Evolutionary conservation across 345 rosid genomes (phyloP), one percentile per base, ranked within the genome.

Genomic region (Populus nigra): DNA sequence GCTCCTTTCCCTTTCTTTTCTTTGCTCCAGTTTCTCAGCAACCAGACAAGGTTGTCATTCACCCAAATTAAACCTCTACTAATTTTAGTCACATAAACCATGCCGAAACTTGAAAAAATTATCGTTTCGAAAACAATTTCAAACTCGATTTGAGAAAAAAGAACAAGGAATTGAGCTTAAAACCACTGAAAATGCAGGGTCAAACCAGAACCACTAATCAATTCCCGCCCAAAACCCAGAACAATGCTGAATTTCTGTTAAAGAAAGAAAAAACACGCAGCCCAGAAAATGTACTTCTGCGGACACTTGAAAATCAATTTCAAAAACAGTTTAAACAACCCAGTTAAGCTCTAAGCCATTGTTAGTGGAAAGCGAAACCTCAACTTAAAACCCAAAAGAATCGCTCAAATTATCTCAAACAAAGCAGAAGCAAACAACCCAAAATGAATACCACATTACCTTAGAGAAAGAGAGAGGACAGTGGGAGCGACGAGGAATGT

Each of bases 401-500:
- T 2, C 10, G 12, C n/a, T 7, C 23, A 5, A 4, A 18, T 67
- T 17, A 29, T 31, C 70, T 11, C 49, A 39, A 17, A 36, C 13
- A 36, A 38, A 69, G 17, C 29, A 69, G 43, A 38, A 35, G 53
- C 8, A 17, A 67, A 36, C n/a, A 67, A 5, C 15, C 29, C 63
- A 9, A 23, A 23, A 0, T 22, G 47, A 36, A 23, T 0, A 67
- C 25, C 23, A n/a, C 70, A 67, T 20, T 67, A 67, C 70, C 70
- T 67, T 31, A 29, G n/a, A 41, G 65, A 23, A 38, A n/a, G n/a
- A 59, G 20, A 20, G 47, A 12, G 5, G 38, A 12, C 33, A 49
- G 57, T 59, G 7, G 76, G 62, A 70, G 20, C 27, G 55, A 9
- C 75, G 13, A 69, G 71, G 33, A 68, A 71, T 66, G 79, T 66